Evolutionary conservation across 257 asterid species (phyloP), one percentile per base, ranked within the genome.

Genomic region (Solanum chmielewskii): DNA sequence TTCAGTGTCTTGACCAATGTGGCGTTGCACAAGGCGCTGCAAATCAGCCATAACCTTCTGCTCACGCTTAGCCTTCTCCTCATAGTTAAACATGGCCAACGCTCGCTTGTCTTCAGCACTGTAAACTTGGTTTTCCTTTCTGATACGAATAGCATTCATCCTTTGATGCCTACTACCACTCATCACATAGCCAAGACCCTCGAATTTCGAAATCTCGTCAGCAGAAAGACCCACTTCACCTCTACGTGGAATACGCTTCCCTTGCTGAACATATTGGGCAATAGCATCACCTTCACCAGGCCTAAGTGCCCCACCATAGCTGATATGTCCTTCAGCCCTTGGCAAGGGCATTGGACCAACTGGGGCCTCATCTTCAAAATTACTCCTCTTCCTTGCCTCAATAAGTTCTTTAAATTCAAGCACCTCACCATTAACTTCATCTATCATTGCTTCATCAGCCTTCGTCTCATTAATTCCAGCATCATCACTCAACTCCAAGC

Each of bases 271-370:
- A 75, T 94, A 97, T 89, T 95, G 99, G 1, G 99, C 99, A 88
- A 97, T 97, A 80, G 99, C 99, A 93, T 97, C 99, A 92, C 99
- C 99, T 94, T 97, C 99, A 88, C 99, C 99, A 0, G 99, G 99
- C 94, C 99, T 93, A 84, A 97, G 98, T 12, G 99, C 99, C 45
- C 98, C 99, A 89, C 99, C 99, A 89, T 97, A 97, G 92, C 98
- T 97, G 47, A 97, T 95, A 90, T 95, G 98, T 13, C 98, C 98
- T 90, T 97, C 99, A 23, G 98, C 98, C 74, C 91, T 93, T 1
- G 99, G 99, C 90, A 97, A 88, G 45, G 99, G 99, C 98, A 95
- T 93, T 45, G 99, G 99, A 35, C 99, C 99, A 77, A 97, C 97
- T 73, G 90, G 83, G 6, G 91, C 94, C 56, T 97, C 98, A 23